Evolutionary conservation across 768 basidiomycete species (phyloP).

Genomic region (Fomitopsis serialis): DNA sequence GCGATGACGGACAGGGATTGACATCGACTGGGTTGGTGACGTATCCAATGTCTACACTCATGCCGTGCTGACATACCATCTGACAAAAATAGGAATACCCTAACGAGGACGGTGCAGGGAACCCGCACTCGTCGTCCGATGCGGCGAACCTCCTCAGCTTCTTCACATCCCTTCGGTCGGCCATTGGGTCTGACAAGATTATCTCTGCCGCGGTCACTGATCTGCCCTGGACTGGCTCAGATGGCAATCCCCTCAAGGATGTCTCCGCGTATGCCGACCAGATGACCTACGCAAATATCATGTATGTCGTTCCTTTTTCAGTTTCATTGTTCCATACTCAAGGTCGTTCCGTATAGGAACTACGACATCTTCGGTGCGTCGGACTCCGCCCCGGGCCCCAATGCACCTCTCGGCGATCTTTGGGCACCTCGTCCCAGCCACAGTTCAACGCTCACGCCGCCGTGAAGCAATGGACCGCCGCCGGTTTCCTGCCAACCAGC

Average conservation of each 20-base stretch:
- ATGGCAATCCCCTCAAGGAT: constrained; percentile 57
- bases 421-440: constrained; percentile 62
- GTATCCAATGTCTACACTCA: neutral
- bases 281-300: constrained; percentile 66
- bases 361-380: constrained; percentile 71
- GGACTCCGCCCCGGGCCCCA: constrained; percentile 56
- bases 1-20: constrained; percentile 28
- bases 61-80: neutral
- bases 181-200: constrained; percentile 55
- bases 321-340: neutral
- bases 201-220: constrained; percentile 68
- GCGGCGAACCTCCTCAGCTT: constrained; percentile 59
- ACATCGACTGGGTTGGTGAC: constrained; percentile 54
- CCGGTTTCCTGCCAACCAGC: constrained; percentile 63
- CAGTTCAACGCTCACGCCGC: constrained; percentile 63
- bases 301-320: constrained; percentile 31
- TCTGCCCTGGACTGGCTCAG: constrained; percentile 59
- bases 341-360: constrained; percentile 50
- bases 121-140: constrained; percentile 54
- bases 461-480: constrained; percentile 56
- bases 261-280: constrained; percentile 59
- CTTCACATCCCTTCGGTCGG: constrained; percentile 48
- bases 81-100: constrained; percentile 58
- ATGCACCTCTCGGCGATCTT: constrained; percentile 63
- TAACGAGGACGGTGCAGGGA: constrained; percentile 54